Conservation (phyloP, 805 yeast genomes). For the Hanseniaspora occidentalis region DNA sequence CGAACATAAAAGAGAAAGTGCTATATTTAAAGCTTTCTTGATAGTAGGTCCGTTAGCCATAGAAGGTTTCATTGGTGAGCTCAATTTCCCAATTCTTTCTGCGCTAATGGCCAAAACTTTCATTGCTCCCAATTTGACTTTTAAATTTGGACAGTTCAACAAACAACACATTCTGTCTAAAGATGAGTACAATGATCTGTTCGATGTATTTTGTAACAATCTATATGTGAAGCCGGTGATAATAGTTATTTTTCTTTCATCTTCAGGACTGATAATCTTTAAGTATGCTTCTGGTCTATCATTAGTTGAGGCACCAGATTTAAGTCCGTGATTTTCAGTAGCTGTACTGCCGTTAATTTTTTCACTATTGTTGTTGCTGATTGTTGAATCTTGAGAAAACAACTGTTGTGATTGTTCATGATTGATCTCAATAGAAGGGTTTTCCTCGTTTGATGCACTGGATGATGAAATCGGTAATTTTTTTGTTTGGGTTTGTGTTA, state of each 20-base stretch:
- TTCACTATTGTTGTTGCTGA: too few relatives aligned
- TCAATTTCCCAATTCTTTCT: slow-evolving; percentile 37
- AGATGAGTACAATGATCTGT: slow-evolving; percentile 57
- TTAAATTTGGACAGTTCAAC: slow-evolving; percentile 45
- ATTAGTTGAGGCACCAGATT: slow-evolving; percentile 10
- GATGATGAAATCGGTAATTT: too few relatives aligned
- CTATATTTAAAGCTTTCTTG: slow-evolving; percentile 38
- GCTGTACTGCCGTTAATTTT: neutral
- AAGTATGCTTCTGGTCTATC: slow-evolving; percentile 26
- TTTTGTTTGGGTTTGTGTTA: neutral
- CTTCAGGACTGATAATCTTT: slow-evolving; percentile 31
- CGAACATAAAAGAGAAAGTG: slow-evolving; percentile 20
- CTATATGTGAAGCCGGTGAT: slow-evolving; percentile 50
- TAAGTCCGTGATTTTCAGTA: neutral
- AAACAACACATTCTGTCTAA: slow-evolving; percentile 46
- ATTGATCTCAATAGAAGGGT: too few relatives aligned
- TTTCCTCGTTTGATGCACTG: too few relatives aligned
- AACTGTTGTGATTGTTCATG: too few relatives aligned
- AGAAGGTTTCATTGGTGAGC: slow-evolving; percentile 2
- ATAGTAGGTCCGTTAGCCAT: slow-evolving; percentile 23
- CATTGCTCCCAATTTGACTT: slow-evolving; percentile 47
- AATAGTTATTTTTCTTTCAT: slow-evolving; percentile 35
- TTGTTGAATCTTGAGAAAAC: too few relatives aligned
- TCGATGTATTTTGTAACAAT: slow-evolving; percentile 56
- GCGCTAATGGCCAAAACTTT: slow-evolving; percentile 47